A percentile compares a stretch with the other conserved stretches of the same genome.
Evolutionary conservation across 805 yeast genomes (phyloP).

Genomic region (Ascoidea tarda): DNA sequence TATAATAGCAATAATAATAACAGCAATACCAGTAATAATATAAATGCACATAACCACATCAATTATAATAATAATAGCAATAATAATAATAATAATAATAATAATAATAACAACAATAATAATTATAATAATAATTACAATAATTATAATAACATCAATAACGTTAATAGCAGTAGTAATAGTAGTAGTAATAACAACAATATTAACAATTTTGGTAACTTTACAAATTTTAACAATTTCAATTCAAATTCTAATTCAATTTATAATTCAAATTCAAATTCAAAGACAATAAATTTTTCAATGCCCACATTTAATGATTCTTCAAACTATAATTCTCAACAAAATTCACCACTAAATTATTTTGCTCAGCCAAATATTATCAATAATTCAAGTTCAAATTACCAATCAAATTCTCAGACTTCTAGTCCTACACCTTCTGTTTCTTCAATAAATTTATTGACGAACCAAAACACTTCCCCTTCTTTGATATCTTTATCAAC

Average conservation of each 20-base stretch:
- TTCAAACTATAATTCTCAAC: too few species aligned
- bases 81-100: too few species aligned
- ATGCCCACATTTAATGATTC: too few species aligned
- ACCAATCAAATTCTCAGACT: background rate
- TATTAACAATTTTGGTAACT: background rate
- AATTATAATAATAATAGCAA: background rate
- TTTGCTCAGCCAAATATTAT: background rate
- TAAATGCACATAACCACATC: too few species aligned
- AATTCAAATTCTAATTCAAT: background rate
- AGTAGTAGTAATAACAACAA: background rate
- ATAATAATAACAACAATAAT: too few species aligned
- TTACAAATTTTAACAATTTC: background rate
- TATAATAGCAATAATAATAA: background rate
- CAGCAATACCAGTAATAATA: conserved; percentile 1
- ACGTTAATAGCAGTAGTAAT: conserved; percentile 1
- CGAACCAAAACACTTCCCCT: background rate
- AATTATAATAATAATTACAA: too few species aligned
- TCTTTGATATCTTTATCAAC: background rate
- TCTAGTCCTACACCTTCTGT: background rate
- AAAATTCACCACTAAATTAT: too few species aligned
- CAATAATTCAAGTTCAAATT: background rate
- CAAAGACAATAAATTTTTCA: background rate
- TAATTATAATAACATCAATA: too few species aligned
- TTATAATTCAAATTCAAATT: background rate
- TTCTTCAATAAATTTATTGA: background rate